Conservation (phyloP, 495 filamentous ascomycete genomes). For the Friedmanniomyces endolithicus region DNA sequence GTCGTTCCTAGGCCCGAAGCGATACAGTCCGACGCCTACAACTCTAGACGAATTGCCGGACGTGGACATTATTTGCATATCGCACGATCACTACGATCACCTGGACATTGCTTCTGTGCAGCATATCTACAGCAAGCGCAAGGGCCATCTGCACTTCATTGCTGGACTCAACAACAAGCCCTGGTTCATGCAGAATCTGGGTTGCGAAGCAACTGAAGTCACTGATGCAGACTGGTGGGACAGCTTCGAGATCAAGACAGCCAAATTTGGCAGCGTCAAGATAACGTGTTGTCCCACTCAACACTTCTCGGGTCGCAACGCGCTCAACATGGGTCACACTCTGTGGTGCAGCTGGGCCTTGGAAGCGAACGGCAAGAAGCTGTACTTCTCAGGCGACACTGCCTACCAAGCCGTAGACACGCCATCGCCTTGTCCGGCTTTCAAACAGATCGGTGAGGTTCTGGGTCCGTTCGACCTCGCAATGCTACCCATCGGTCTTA, state of each 20-base stretch:
- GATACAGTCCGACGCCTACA: conserved; percentile 41
- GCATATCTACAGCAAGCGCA: conserved; percentile 27
- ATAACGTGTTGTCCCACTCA: conserved; percentile 36
- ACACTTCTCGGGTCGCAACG: conserved; percentile 34
- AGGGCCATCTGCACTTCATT: conserved; percentile 33
- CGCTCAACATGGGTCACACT: conserved; percentile 25
- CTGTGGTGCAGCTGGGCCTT: conserved; percentile 47
- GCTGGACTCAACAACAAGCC: conserved; percentile 32
- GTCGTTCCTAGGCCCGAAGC: conserved; percentile 36
- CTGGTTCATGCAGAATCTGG: conserved; percentile 30
- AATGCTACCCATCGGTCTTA: conserved; percentile 35
- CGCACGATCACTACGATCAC: conserved; percentile 45
- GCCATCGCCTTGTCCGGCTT: conserved; percentile 31
- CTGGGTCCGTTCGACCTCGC: conserved; percentile 34
- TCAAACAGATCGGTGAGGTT: conserved; percentile 28
- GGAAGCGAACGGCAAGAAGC: conserved; percentile 9
- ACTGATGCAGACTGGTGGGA: conserved; percentile 45
- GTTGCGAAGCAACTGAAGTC: conserved; percentile 32
- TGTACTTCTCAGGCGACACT: conserved; percentile 32
- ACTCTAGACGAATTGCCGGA: conserved; percentile 35
- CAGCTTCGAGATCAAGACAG: conserved; percentile 22
- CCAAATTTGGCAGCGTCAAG: conserved; percentile 21
- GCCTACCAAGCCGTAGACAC: conserved; percentile 31
- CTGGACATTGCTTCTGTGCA: conserved; percentile 35
- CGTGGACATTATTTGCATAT: conserved; percentile 38